Percentiles rank a stretch among this genome's conserved stretches.
Evolutionary conservation across 2,329 filamentous ascomycete genomes (phyloP).

Genomic region (Aspergillus niger): DNA sequence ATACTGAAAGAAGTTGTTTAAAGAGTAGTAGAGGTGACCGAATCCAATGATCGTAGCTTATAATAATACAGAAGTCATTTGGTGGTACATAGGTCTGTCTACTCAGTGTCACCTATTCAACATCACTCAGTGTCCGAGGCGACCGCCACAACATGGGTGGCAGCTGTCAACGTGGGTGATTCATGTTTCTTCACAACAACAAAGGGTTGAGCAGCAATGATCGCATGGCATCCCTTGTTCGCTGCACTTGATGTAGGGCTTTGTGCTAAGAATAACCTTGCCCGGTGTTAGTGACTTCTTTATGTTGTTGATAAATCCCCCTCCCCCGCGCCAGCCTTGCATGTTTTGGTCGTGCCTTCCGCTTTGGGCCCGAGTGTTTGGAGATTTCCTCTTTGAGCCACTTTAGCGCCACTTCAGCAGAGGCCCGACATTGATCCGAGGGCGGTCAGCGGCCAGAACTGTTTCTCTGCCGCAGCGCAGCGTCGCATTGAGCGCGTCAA

Average conservation of each 20-base stretch:
- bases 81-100: too few species aligned
- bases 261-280: slow-evolving; percentile 14
- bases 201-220: too few species aligned
- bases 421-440: slow-evolving; percentile 33
- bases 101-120: too few species aligned
- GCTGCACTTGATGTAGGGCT: background rate
- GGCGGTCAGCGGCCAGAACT: background rate
- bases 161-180: background rate
- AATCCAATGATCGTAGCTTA: too few species aligned
- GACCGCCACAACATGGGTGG: background rate
- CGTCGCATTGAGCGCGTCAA: slow-evolving; percentile 30
- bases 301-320: slow-evolving; percentile 7
- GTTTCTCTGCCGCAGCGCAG: slow-evolving; percentile 22
- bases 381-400: slow-evolving; percentile 31
- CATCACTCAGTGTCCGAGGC: slow-evolving; percentile 3
- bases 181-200: background rate
- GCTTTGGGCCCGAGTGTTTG: slow-evolving; percentile 33
- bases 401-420: slow-evolving; percentile 15
- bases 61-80: too few species aligned
- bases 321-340: slow-evolving; percentile 17
- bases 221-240: background rate
- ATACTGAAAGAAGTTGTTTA: too few species aligned
- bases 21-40: too few species aligned
- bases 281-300: background rate
- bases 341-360: slow-evolving; percentile 26